Conservation (phyloP, 768 basidiomycete genomes). For the Boletus pseudopeckii region DNA sequence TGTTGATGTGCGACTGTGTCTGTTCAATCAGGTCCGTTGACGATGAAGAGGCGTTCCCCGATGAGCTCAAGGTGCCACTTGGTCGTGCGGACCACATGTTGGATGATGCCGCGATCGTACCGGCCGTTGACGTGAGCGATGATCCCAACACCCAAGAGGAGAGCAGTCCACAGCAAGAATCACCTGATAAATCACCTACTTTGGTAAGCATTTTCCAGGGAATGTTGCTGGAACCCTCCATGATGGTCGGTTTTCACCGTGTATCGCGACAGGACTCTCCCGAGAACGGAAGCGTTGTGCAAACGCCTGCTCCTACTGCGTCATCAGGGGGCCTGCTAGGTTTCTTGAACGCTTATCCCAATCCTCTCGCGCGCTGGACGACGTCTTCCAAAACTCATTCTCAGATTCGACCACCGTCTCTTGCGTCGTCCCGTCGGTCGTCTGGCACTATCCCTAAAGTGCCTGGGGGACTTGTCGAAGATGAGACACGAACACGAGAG, state of each 20-base stretch:
- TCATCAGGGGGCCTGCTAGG: conserved; percentile 47
- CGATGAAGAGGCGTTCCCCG: conserved; percentile 56
- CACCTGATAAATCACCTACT: conserved; percentile 13
- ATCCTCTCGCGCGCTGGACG: conserved; percentile 53
- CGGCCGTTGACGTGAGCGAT: conserved; percentile 11
- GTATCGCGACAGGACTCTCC: conserved; percentile 18
- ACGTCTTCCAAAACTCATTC: conserved; percentile 25
- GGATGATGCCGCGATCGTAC: conserved; percentile 34
- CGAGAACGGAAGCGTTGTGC: conserved; percentile 24
- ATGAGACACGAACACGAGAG: conserved; percentile 11
- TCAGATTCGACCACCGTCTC: conserved; percentile 20
- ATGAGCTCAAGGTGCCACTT: conserved; percentile 56
- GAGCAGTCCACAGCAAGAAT: conserved; percentile 17
- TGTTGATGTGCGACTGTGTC: conserved; percentile 1
- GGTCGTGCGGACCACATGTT: conserved; percentile 60
- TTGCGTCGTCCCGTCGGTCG: conserved; percentile 21
- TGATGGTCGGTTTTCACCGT: not conserved
- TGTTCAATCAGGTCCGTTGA: conserved; percentile 43
- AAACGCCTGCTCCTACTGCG: conserved; percentile 19
- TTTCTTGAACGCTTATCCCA: conserved; percentile 60
- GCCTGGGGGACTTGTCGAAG: conserved; percentile 35
- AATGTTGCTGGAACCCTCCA: not conserved
- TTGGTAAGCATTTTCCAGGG: conserved; percentile 18
- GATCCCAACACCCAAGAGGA: conserved; percentile 18
- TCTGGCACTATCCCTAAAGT: conserved; percentile 27